These are phyloP conservation scores for Tetrapisispora pingtungensis DNA, from an alignment of 805 yeast genomes.

Conservation along the genomic window DNA sequence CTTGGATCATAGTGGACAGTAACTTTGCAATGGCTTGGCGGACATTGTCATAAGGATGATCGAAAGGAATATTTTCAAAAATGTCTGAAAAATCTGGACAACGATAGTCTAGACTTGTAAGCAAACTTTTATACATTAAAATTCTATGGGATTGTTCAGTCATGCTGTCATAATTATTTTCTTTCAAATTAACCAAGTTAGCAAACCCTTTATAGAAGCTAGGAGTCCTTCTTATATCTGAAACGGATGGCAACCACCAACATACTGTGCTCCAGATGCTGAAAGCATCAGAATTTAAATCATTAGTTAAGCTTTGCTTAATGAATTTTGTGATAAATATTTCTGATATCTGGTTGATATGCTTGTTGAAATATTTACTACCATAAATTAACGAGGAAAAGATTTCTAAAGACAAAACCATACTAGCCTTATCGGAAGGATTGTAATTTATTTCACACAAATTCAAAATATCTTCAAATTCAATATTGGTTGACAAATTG, in stretches of 20 bases:
- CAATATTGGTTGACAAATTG: slow-evolving; percentile 32
- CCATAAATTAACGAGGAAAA: slow-evolving; percentile 52
- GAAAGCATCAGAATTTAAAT: slow-evolving; percentile 62
- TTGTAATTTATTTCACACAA: slow-evolving; percentile 43
- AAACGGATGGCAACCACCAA: slow-evolving; percentile 61
- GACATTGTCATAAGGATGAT: slow-evolving; percentile 66
- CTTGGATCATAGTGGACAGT: slow-evolving; percentile 28
- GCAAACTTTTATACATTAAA: slow-evolving; percentile 40
- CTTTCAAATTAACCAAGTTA: slow-evolving; percentile 34
- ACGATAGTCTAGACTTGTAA: slow-evolving; percentile 45
- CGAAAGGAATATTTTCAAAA: slow-evolving; percentile 34
- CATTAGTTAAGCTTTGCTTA: slow-evolving; percentile 38
- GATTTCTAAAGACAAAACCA: slow-evolving; percentile 65
- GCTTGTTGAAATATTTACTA: slow-evolving; percentile 33
- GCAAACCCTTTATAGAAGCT: slow-evolving; percentile 38
- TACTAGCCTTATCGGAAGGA: slow-evolving; percentile 61
- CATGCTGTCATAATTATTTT: slow-evolving; percentile 47
- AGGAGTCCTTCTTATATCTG: slow-evolving; percentile 60
- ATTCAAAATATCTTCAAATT: slow-evolving; percentile 43
- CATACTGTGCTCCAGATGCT: slow-evolving; percentile 67
- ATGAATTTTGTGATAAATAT: slow-evolving; percentile 37
- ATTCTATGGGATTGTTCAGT: slow-evolving; percentile 50
- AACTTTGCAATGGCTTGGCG: slow-evolving; percentile 57
- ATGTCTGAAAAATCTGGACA: slow-evolving; percentile 40
- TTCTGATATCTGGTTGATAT: slow-evolving; percentile 34